phyloP scores from a whole-genome alignment of 345 rosid genomes.

The Eucalyptus coolabah region DNA sequence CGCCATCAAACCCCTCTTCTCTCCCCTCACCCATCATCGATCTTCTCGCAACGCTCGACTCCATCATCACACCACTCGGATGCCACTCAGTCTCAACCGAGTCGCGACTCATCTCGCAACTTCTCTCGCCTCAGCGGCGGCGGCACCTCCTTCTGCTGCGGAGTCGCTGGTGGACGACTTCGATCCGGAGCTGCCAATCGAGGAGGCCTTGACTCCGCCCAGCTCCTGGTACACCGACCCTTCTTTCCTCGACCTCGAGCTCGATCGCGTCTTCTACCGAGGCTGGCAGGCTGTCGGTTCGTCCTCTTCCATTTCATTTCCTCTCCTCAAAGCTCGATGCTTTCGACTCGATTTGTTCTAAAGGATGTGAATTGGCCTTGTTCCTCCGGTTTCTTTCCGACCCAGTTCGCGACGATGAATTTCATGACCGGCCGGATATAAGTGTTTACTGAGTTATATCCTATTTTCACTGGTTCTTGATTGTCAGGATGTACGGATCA shows the following conservation, averaged over 20 bases:
- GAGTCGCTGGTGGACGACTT: conserved; percentile 24
- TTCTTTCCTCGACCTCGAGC: conserved; percentile 40
- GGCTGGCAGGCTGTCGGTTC: conserved; percentile 89
- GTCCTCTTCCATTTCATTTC: neutral
- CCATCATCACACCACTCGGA: neutral
- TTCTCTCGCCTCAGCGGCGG: neutral
- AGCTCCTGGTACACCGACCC: conserved; percentile 82
- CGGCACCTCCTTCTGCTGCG: neutral
- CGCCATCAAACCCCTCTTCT: neutral
- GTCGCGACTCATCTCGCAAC: neutral
- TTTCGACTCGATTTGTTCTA: neutral
- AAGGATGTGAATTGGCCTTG: neutral
- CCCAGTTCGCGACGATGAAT: neutral
- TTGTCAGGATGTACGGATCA: conserved; percentile 57
- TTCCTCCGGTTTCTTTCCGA: neutral
- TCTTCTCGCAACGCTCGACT: neutral
- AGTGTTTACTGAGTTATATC: neutral
- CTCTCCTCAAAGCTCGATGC: neutral
- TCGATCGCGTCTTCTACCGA: conserved; percentile 57
- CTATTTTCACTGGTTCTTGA: neutral
- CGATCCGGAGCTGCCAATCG: conserved; percentile 50
- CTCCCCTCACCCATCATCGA: neutral
- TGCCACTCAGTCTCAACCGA: neutral
- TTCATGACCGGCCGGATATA: neutral
- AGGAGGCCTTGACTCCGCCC: conserved; percentile 69